Base-by-base conservation (phyloP, 768 basidiomycete species). In the Rhizopogon vulgaris region DNA sequence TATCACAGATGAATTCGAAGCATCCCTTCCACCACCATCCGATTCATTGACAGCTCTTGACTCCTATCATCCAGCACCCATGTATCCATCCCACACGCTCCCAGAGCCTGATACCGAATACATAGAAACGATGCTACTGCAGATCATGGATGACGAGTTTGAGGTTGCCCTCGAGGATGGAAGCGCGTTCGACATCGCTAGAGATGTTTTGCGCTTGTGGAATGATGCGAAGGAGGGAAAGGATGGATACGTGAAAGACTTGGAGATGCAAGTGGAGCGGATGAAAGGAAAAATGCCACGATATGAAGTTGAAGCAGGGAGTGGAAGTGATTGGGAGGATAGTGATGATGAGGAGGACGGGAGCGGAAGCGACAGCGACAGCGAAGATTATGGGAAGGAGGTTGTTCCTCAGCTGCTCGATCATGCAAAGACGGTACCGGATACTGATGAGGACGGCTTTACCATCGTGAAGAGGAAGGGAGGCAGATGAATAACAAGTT, bases 371-470 rank as follows among this genome's bases (percentile, higher is more conserved):
- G 66, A 60, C 3, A 62, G 58, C 36, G 66, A 60, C 3, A 61
- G 61, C 14, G 72, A 69, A 24, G 63, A 62, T 15, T 83, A 71
- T 55, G 82, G 64, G 59, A 74, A 71, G 25, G 76, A 79, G 5
- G 78, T 74, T 38, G 77, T 68, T 1, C 89, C 87, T 3, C 74
- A 75, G 57, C 65, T 90, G 22, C 57, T 87, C 17, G 73, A 78
- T 51, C 68, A 58, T 38, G 54, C 64, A 3, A 73, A 68, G 48
- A 69, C 74, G 10, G 84, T 87, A 60, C 85, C 87, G 0, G 79
- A 90, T 47, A 76, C 94, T 0, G 94, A 97, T 60, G 89, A 94
- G 55, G 94, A 98, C 53, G 94, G 94, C 1, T 98, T 98, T 64
- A 91, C 87, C 3, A 63, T 86, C 47, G 90, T 98, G 2, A 78